Evolutionary conservation across 1,139 yeast genomes (phyloP).

Genomic region (Hanseniaspora uvarum): DNA sequence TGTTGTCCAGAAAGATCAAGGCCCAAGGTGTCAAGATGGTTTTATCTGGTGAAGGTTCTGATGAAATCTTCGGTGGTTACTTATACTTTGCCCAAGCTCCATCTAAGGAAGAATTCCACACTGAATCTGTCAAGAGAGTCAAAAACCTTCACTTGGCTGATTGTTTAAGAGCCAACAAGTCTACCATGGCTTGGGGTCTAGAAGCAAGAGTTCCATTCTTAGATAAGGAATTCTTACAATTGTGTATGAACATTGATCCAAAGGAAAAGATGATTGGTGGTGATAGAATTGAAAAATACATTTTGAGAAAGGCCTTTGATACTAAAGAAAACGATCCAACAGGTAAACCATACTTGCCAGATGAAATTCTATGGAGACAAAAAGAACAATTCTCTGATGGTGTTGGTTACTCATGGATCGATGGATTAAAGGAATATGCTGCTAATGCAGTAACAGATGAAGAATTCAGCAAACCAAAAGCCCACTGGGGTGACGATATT

Average conservation of each 20-base stretch:
- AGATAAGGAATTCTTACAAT: slow-evolving; percentile 83
- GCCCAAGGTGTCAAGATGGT: slow-evolving; percentile 99
- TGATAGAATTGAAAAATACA: slow-evolving; percentile 84
- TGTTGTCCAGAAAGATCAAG: slow-evolving; percentile 89
- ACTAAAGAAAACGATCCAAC: slow-evolving; percentile 56
- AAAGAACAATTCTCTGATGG: slow-evolving; percentile 99
- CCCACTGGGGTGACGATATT: slow-evolving; percentile 90
- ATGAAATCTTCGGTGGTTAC: slow-evolving; percentile 97
- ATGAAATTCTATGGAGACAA: slow-evolving; percentile 97
- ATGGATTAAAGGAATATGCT: slow-evolving; percentile 91
- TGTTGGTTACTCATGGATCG: slow-evolving; percentile 99
- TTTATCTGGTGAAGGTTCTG: slow-evolving; percentile 96
- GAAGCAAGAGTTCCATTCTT: slow-evolving; percentile 99
- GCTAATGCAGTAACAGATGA: slow-evolving; percentile 79
- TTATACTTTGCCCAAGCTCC: slow-evolving; percentile 97
- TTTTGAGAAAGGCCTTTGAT: slow-evolving; percentile 93
- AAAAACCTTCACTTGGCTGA: slow-evolving; percentile 95
- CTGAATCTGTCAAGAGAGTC: slow-evolving; percentile 89
- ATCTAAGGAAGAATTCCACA: slow-evolving; percentile 78
- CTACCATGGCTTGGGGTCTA: slow-evolving; percentile 99
- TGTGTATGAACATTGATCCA: slow-evolving; percentile 91
- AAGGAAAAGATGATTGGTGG: slow-evolving; percentile 72
- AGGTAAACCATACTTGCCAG: slow-evolving; percentile 77
- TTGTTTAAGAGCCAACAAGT: slow-evolving; percentile 96
- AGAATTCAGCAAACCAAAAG: slow-evolving; percentile 76